Evolutionary conservation across 257 asterid genomes (phyloP).

Genomic region (Solanum bukasovii): DNA sequence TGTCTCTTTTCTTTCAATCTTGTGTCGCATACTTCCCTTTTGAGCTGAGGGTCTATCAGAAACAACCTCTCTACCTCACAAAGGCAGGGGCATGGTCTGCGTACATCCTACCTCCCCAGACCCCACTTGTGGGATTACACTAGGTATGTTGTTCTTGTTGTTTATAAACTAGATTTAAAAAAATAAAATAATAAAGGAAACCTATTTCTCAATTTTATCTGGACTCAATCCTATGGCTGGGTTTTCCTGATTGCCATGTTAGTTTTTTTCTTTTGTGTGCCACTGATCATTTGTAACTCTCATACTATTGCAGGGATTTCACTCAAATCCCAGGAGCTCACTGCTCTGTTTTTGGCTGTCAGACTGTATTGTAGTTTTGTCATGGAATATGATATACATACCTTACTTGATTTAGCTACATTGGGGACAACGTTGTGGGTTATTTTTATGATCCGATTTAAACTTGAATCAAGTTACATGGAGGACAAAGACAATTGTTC

Average conservation of each 20-base stretch:
- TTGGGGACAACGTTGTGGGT: conserved; percentile 69
- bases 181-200: background rate
- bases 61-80: background rate
- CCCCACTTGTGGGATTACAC: background rate
- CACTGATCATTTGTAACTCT: background rate
- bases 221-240: background rate
- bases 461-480: conserved; percentile 60
- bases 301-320: conserved; percentile 52
- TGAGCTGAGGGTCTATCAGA: background rate
- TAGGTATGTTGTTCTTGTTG: background rate
- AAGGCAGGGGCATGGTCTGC: background rate
- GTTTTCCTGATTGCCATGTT: background rate
- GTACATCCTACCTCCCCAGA: background rate
- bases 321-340: conserved; percentile 66
- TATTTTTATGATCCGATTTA: conserved; percentile 56
- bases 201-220: background rate
- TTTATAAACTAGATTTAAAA: background rate
- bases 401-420: conserved; percentile 64
- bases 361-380: conserved; percentile 74
- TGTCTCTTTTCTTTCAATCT: background rate
- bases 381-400: conserved; percentile 76
- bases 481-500: conserved; percentile 65
- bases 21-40: background rate
- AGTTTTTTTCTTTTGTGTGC: background rate
- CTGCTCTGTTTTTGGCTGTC: conserved; percentile 61